Evolutionary conservation across 148 eudicot species (phyloP), one percentile per base, ranked within the genome.

Genomic region (Fallopia convolvulus): DNA sequence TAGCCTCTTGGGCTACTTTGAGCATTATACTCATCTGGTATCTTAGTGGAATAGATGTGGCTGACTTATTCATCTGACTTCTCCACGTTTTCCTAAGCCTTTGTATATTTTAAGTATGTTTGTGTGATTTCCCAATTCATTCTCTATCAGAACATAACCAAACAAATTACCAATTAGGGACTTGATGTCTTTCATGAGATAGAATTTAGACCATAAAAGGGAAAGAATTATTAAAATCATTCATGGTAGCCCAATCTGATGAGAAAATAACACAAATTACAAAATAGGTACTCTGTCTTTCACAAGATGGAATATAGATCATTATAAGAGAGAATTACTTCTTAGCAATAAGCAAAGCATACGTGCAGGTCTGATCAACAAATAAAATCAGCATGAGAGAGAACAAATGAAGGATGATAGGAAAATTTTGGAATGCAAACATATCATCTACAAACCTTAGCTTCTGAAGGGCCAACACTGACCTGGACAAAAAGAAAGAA

Each of bases 401-500:
- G 20, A 55, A 55, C 75, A 41, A 75, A 49, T 17, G 21, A 55
- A 23, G 18, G 44, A 70, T 13, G 7, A 44, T 13, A 33, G 23
- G 49, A 70, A 18, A 8, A 21, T 18, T 6, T 6, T 46, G 66
- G 70, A 32, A 81, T 60, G 81, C 66, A 83, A 55, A 56, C 21
- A 78, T 44, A 10, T 66, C 26, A 75, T 46, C 73, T 74, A 47
- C 84, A 72, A 76, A 95, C 99, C 97, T 92, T 95, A 41, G 99
- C 99, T 84, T 95, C 99, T 77, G 99, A 89, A 78, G 83, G 97
- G 60, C 94, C 97, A 82, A 95, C 83, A 87, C 91, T 92, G 48
- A 95, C 97, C 99, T 92, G 96, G 82, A 80, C n/a, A 78, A 79
- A 20, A 83, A 82, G 33, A 73, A 73, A 18, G 2, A 68, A 68